Percentiles rank a stretch among this genome's conserved stretches.
phyloP scores from a whole-genome alignment of 176 grass and related monocot species.

The Hyparrhenia diplandra region DNA sequence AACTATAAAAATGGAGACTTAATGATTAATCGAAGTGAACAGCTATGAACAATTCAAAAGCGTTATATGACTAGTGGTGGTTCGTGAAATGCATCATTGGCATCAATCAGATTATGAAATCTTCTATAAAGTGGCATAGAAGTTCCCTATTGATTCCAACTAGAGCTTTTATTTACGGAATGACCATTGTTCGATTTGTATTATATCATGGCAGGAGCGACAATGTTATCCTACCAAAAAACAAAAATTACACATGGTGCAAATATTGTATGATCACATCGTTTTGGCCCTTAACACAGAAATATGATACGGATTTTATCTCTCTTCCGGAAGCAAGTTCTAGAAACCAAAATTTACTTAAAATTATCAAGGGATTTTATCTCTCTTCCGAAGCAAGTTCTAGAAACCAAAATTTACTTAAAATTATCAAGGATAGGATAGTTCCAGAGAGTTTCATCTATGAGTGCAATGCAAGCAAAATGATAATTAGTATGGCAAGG shows the following conservation, averaged over 20 bases:
- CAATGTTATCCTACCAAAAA: neutral
- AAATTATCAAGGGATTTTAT: no score
- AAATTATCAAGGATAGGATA: neutral
- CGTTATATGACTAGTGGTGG: neutral
- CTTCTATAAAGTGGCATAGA: neutral
- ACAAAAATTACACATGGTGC: neutral
- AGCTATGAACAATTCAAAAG: neutral
- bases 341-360: no score
- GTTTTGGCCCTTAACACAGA: neutral
- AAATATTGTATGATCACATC: neutral
- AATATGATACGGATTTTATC: neutral
- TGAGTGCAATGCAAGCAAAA: neutral
- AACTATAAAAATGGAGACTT: neutral
- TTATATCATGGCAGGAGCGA: neutral
- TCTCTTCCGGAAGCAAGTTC: no score
- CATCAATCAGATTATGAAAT: neutral
- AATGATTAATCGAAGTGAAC: neutral
- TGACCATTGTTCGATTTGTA: neutral
- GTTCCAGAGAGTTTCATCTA: neutral
- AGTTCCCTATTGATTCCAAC: neutral
- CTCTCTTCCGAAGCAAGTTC: neutral
- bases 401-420: neutral
- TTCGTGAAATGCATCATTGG: neutral
- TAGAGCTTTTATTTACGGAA: neutral
- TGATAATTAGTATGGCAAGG: constrained; percentile 18